These are phyloP conservation scores for Aspergillus novoparasiticus DNA, from an alignment of 2,329 filamentous ascomycete species.

Conservation along the genomic window DNA sequence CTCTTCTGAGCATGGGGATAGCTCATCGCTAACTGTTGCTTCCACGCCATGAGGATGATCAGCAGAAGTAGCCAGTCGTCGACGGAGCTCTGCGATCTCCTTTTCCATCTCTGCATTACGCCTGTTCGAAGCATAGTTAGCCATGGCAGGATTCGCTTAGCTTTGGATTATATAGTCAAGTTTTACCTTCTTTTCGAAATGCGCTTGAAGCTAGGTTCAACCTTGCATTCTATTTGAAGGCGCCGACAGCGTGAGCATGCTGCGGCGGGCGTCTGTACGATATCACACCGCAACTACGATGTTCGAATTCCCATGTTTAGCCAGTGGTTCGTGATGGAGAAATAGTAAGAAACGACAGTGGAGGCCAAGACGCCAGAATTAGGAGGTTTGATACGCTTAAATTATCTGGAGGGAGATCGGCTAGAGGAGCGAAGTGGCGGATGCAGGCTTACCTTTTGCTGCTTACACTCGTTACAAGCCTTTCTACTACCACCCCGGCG, in stretches of 20 bases:
- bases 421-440: constrained; percentile 11
- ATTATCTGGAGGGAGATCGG: constrained; percentile 6
- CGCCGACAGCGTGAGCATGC: constrained; percentile 64
- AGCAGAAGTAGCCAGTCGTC: constrained; percentile 42
- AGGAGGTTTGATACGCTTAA: constrained; percentile 3
- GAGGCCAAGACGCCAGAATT: constrained; percentile 2
- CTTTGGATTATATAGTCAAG: not conserved
- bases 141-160: not conserved
- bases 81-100: constrained; percentile 53
- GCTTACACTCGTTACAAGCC: constrained; percentile 68
- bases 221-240: constrained; percentile 64
- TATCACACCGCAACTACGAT: constrained; percentile 64
- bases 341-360: not conserved
- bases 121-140: constrained; percentile 38
- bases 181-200: constrained; percentile 59
- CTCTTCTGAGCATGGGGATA: constrained; percentile 39
- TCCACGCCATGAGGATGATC: constrained; percentile 30
- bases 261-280: constrained; percentile 64
- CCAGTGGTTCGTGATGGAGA: constrained; percentile 8
- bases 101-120: constrained; percentile 66
- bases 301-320: constrained; percentile 16
- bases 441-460: constrained; percentile 62
- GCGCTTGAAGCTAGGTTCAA: constrained; percentile 68
- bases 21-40: constrained; percentile 30
- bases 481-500: constrained; percentile 47